Evolutionary conservation across 164 flowering plant genomes (phyloP).

Genomic region (Nelumbo lutea): DNA sequence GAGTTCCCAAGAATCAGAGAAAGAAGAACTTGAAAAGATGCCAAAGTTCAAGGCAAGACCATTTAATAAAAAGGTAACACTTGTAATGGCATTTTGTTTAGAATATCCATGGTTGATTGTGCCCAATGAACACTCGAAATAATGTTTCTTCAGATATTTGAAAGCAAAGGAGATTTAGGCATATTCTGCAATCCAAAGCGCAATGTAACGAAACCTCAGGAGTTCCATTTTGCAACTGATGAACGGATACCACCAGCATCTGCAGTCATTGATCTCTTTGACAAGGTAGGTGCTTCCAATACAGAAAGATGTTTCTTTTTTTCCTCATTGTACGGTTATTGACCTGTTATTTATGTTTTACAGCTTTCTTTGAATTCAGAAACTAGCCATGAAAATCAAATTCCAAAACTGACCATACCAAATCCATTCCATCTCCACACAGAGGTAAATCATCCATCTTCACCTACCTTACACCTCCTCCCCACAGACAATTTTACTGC

Average conservation of each 20-base stretch:
- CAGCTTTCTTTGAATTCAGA: conserved; percentile 85
- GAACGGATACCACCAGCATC: conserved; percentile 61
- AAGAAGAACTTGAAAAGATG: conserved; percentile 69
- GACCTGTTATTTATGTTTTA: background rate
- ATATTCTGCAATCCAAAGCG: conserved; percentile 60
- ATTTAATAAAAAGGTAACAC: conserved; percentile 67
- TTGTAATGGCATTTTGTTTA: background rate
- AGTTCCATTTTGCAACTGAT: conserved; percentile 86
- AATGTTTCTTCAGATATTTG: conserved; percentile 57
- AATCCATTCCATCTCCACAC: conserved; percentile 88
- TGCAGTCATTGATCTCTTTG: conserved; percentile 58
- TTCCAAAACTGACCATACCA: conserved; percentile 64
- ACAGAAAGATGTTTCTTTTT: background rate
- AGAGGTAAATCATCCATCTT: conserved; percentile 40
- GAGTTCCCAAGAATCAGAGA: conserved; percentile 67
- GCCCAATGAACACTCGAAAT: no score
- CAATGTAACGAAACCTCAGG: conserved; percentile 72
- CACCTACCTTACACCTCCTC: background rate
- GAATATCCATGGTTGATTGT: no score
- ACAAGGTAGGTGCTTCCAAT: conserved; percentile 44
- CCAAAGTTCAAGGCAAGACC: conserved; percentile 91
- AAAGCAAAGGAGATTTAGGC: conserved; percentile 85
- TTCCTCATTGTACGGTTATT: background rate
- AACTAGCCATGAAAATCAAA: conserved; percentile 38
- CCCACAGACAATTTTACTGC: no score